Evolutionary conservation across 768 basidiomycete genomes (phyloP), one percentile per base, ranked within the genome.

Genomic region (Kwoniella pini): DNA sequence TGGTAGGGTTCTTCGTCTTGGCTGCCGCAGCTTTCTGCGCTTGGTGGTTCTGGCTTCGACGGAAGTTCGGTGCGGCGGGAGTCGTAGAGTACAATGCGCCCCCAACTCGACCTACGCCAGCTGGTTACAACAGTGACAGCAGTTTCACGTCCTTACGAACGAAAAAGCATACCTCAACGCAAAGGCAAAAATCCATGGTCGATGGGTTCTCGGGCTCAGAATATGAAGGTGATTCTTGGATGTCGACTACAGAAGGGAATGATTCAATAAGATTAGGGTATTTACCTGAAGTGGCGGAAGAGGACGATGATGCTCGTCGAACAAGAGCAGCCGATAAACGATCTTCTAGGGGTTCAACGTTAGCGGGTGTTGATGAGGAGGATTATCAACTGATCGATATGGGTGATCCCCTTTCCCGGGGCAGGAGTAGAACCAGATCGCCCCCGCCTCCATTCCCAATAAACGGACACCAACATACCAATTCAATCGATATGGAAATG

Each of bases 11-110:
- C 54, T 70, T 78, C 51, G 67, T 73, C 13, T 15, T 78, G 10
- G 75, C 77, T 0, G 74, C 70, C 3, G 72, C 53, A 6, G 56
- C 67, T 12, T 78, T 78, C 62, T 71, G 72, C 49, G 75, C 72
- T 22, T 78, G 77, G 77, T 78, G 71, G 66, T 78, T 78, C 63
- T 78, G 74, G 72, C 67, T 72, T 6, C 65, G 75, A 27, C 48
- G 71, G 28, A 75, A 74, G 40, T 68, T 68, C 39, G 77, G 75
- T 5, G 61, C 60, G 4, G 36, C 31, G 15, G 75, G 73, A 5
- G 60, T 57, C 22, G 68, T 70, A 1, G 51, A 44, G 3, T 69
- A 72, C 49, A 44, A 59, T 13, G 50, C 42, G 13, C 50, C 56
- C 0, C 50, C 58, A 1, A 44, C 21, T 12, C 45, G 60, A 26